phyloP scores from a whole-genome alignment of 2,329 filamentous ascomycete genomes.

The Emergomyces pasteurianus region DNA sequence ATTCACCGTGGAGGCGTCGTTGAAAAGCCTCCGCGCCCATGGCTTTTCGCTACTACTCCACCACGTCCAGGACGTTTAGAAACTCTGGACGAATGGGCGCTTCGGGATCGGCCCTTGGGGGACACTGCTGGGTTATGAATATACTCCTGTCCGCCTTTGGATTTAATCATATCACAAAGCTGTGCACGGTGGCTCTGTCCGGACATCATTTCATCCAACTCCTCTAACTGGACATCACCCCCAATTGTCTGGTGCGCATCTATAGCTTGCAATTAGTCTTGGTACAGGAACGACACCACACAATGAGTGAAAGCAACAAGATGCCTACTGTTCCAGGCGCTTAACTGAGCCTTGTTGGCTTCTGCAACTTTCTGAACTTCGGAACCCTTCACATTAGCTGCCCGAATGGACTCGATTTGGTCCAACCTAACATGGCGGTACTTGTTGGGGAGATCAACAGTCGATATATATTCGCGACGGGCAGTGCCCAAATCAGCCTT shows the following conservation, averaged over 20 bases:
- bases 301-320: neutral
- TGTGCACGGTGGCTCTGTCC: slow-evolving; percentile 29
- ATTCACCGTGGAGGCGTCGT: neutral
- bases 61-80: slow-evolving; percentile 13
- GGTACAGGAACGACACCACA: slow-evolving; percentile 4
- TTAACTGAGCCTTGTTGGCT: slow-evolving; percentile 16
- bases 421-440: slow-evolving; percentile 9
- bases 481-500: slow-evolving; percentile 28
- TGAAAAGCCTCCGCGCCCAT: slow-evolving; percentile 7
- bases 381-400: slow-evolving; percentile 21
- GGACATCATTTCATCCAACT: slow-evolving; percentile 21
- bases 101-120: neutral
- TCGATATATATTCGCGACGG: slow-evolving; percentile 26
- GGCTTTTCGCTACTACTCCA: slow-evolving; percentile 16
- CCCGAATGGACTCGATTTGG: slow-evolving; percentile 19
- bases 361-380: slow-evolving; percentile 17
- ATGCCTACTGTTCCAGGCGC: slow-evolving; percentile 24
- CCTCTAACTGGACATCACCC: slow-evolving; percentile 20
- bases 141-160: slow-evolving; percentile 11
- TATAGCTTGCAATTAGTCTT: slow-evolving; percentile 8
- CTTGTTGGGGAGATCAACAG: slow-evolving; percentile 15
- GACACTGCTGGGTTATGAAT: neutral
- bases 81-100: neutral
- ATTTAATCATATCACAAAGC: slow-evolving; percentile 15
- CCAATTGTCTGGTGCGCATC: slow-evolving; percentile 20